These are phyloP conservation scores for Mycena crocata DNA, from an alignment of 768 basidiomycete genomes.

Conservation along the genomic window DNA sequence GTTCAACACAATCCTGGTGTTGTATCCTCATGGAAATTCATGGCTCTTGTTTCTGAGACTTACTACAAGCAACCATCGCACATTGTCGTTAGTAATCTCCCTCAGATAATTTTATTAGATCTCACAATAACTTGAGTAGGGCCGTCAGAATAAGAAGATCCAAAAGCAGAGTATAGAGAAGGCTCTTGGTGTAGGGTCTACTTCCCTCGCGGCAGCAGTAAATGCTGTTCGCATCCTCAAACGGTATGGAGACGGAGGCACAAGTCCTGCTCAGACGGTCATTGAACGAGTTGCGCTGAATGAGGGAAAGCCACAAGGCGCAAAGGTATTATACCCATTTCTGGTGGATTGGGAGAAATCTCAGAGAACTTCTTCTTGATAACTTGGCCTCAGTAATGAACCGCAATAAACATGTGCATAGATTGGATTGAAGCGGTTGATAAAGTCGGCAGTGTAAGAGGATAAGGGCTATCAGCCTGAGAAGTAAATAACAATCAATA, in stretches of 20 bases:
- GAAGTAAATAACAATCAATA: too few species aligned
- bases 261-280: neutral
- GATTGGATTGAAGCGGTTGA: too few species aligned
- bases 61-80: neutral
- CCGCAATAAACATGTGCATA: too few species aligned
- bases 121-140: neutral
- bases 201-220: neutral
- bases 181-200: neutral
- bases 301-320: neutral
- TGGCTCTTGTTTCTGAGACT: neutral
- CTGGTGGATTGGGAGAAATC: neutral
- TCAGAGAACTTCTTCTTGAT: too few species aligned
- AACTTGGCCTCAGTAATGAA: too few species aligned
- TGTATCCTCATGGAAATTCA: neutral
- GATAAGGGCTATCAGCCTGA: too few species aligned
- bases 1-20: neutral
- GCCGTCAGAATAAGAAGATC: slow-evolving; percentile 6
- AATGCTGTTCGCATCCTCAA: neutral
- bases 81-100: neutral
- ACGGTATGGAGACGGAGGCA: neutral
- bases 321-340: neutral
- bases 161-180: slow-evolving; percentile 2
- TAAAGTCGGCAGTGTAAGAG: too few species aligned
- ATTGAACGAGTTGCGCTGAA: neutral
- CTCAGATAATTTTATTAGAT: neutral